Base-by-base conservation (phyloP, 371 early-diverging fungal genomes). In the Mucor indicus region DNA sequence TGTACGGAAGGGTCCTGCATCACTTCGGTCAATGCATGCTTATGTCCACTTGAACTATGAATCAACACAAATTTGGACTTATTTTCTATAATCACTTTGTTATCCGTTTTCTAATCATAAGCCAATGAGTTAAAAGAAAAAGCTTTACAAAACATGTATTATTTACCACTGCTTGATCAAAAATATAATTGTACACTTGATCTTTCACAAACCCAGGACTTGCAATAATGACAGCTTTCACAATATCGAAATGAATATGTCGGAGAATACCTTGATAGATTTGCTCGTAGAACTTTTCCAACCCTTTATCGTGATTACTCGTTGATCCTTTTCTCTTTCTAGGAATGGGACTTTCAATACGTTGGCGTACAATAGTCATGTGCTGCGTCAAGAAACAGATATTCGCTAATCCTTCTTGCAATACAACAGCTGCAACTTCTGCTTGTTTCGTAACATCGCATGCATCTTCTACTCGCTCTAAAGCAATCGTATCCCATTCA, bases 131-230 rank as follows among this genome's bases (percentile, higher is more conserved):
- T 29, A 29, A 8, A 8, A 6, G 6, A 29, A 8, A 6, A 8
- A 29, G 6, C 30, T 29, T 29, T 29, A 6, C 6, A 8, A 29
- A 29, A n/a, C n/a, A n/a, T 31, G 8, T 9, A 45, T 16, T 19
- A 61, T 48, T 62, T 81, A 83, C 84, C 62, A 87, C 80, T 10
- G 96, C 95, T 37, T 88, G 84, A 23, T 84, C 85, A 64, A 93
- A 81, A 29, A 98, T 86, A 57, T 89, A 90, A 12, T 84, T 76
- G 54, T 81, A 87, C 21, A 96, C 64, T 65, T 90, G 87, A 45
- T 96, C 96, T 78, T 91, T 90, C 13, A 91, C 85, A 69, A 96
- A 96, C 8, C 97, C 98, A 16, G 97, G 97, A 55, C 93, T 92
- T 15, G 95, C 97, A 23, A 98, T 65, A 37, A 98, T 89, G 9